Conservation (phyloP, 2,329 filamentous ascomycete species). For the Ophiostoma fasciatum region DNA sequence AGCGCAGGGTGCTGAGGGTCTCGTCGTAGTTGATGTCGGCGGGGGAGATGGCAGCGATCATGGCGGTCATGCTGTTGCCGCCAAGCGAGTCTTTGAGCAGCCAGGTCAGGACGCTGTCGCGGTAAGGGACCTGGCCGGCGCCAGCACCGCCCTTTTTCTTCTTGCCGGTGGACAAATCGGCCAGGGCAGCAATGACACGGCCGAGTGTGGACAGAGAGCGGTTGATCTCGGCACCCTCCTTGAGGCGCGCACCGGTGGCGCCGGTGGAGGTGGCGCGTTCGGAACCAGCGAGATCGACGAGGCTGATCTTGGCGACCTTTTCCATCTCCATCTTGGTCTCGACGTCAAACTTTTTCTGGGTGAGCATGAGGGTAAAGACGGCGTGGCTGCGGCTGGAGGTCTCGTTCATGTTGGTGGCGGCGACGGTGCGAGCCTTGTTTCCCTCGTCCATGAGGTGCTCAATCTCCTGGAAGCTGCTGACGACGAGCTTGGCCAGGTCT, state of each 20-base stretch:
- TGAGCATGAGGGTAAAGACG: conserved; percentile 91
- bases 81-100: conserved; percentile 90
- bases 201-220: conserved; percentile 89
- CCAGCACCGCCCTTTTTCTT: conserved; percentile 61
- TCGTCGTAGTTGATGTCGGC: conserved; percentile 99
- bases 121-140: conserved; percentile 72
- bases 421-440: conserved; percentile 95
- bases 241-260: conserved; percentile 84
- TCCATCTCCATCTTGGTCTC: conserved; percentile 97
- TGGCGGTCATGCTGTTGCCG: conserved; percentile 98
- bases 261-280: conserved; percentile 95
- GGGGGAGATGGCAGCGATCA: conserved; percentile 98
- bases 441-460: conserved; percentile 98
- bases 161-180: conserved; percentile 75
- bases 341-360: conserved; percentile 78
- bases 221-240: conserved; percentile 98
- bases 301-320: conserved; percentile 93
- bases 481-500: conserved; percentile 84
- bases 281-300: conserved; percentile 95
- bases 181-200: conserved; percentile 90
- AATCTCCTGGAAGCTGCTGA: conserved; percentile 87
- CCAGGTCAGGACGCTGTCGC: conserved; percentile 95
- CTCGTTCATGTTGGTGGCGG: conserved; percentile 99
- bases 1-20: conserved; percentile 85
- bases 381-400: conserved; percentile 96